Evolutionary conservation across 768 basidiomycete species (phyloP), one percentile per base, ranked within the genome.

Genomic region (Filobasidium floriforme): DNA sequence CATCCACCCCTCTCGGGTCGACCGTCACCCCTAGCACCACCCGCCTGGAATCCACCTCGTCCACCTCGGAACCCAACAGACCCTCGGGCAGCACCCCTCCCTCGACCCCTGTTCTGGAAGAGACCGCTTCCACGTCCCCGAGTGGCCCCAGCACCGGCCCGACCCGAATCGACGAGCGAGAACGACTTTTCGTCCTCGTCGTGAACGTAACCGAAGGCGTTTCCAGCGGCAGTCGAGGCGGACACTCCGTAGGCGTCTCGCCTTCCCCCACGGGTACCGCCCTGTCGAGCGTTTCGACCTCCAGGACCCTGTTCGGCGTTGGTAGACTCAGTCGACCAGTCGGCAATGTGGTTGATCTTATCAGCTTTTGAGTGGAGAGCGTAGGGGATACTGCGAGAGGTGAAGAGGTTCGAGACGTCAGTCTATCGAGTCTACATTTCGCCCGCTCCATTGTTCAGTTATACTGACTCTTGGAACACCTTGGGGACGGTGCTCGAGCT

Each of bases 281-380:
- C 79, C 40, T 22, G 59, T 18, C 32, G 28, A 19, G 15, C 18
- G 15, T 41, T 32, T 19, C 37, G 18, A n/a, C 59, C 59, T 57
- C 66, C 60, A 40, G 72, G 54, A 79, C 71, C 84, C 80, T 66
- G 83, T 76, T 74, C 68, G 74, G 80, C 66, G 81, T 82, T 70
- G 76, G 77, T 62, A 9, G 73, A 14, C 28, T 85, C 80, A 61
- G 91, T 89, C 79, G 91, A 90, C 93, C 94, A 99, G 82, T 99
- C 94, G 59, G 94, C 94, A 75, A 99, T 89, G 62, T 94, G 88
- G 62, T 91, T 92, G 64, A 99, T 87, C 80, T 97, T 97, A 83
- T 99, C 96, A 43, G 90, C 87, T 85, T 99, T 99, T 80, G 92
- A 92, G 84, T 90, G 98, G 5, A 93, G 93, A 0, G 94, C 93